phyloP scores from a whole-genome alignment of 495 filamentous ascomycete species.

The Penicillium ucsense region DNA sequence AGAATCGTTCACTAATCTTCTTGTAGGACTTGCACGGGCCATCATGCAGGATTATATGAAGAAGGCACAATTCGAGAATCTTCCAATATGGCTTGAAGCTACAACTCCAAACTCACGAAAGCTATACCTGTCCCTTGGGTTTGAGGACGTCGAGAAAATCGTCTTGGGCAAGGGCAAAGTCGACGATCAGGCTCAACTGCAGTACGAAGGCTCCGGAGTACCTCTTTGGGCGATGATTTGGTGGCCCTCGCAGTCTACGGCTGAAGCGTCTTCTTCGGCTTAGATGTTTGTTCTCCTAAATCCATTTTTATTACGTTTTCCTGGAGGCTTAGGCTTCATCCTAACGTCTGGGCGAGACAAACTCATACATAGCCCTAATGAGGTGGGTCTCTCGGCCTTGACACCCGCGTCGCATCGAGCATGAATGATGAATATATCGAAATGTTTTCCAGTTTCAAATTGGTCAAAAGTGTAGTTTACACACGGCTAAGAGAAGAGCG shows the following conservation, averaged over 20 bases:
- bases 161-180: constrained; percentile 18
- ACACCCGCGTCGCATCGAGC: too few relatives aligned
- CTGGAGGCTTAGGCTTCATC: too few relatives aligned
- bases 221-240: constrained; percentile 24
- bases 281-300: background rate
- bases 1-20: background rate
- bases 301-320: background rate
- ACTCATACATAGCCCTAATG: too few relatives aligned
- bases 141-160: constrained; percentile 17
- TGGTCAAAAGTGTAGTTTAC: too few relatives aligned
- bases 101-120: constrained; percentile 12
- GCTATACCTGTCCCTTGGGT: constrained; percentile 20
- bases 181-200: constrained; percentile 10
- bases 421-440: too few relatives aligned
- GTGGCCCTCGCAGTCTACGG: constrained; percentile 11
- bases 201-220: constrained; percentile 15
- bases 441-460: too few relatives aligned
- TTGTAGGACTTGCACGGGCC: constrained; percentile 15
- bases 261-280: background rate
- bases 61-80: constrained; percentile 9
- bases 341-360: too few relatives aligned
- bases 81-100: constrained; percentile 24
- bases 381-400: too few relatives aligned
- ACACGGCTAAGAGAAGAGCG: too few relatives aligned
- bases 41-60: constrained; percentile 15